Base-by-base conservation (phyloP, 805 yeast species). In the Pichia deserticola region DNA sequence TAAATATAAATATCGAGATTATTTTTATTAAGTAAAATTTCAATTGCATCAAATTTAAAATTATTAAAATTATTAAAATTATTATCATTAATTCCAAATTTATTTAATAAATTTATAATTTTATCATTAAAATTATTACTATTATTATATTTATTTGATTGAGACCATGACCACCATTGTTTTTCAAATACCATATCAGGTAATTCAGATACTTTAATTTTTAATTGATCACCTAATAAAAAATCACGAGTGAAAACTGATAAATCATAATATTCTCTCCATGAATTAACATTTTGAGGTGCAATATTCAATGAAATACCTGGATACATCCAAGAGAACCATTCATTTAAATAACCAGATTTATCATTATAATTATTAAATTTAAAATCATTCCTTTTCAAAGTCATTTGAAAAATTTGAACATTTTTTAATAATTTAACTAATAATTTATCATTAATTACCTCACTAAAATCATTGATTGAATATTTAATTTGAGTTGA, bases 241-340 rank as follows among this genome's bases (percentile, higher is more conserved):
- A 29, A 2, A 29, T 34, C 39, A 9, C 34, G 28, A n/a, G 27
- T 13, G 11, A 45, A 13, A 7, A 52, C 47, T 2, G 66, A 56
- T 13, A 50, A 28, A 9, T 45, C 15, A n/a, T 51, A 36, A 50
- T 65, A 64, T 36, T 59, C 58, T 12, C 43, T 39, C 41, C 60
- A 54, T n/a, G 52, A 54, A 8, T 47, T 49, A 1, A 56, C 67
- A 2, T 48, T 43, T 40, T 64, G 69, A 1, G 69, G 69, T 1
- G 68, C 66, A 36, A 62, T 57, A 37, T 62, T 57, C 10, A 63
- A 47, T 11, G 45, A 29, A 20, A 61, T 45, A 5, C 65, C 66
- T 11, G 25, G 49, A 36, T 11, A 35, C 42, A 30, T 25, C 34
- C 37, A 44, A 34, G 29, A n/a, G 37, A 13, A 20, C 44, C 32